phyloP scores from a whole-genome alignment of 139 green algal species.

The Coelastrella sp. region DNA sequence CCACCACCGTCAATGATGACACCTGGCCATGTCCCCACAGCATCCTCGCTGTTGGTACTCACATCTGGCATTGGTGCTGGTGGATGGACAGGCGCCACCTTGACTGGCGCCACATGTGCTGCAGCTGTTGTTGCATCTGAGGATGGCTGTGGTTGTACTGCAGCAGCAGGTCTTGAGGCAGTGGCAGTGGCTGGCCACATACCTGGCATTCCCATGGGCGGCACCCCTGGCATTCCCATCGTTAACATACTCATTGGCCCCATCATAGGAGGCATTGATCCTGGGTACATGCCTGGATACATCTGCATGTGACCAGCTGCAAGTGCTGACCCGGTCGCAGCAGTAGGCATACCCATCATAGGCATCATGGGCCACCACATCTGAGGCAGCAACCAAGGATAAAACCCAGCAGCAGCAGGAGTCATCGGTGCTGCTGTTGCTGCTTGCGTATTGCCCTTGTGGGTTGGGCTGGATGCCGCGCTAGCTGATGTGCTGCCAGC shows the following conservation, averaged over 20 bases:
- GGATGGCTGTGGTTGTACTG: background rate
- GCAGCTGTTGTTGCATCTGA: background rate
- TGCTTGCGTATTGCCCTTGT: background rate
- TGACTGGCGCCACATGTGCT: background rate
- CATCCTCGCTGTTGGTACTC: background rate
- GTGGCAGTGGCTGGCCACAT: background rate
- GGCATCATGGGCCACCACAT: conserved; percentile 16
- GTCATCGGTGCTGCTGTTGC: background rate
- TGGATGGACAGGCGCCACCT: background rate
- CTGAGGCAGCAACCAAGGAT: background rate
- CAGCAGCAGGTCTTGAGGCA: background rate
- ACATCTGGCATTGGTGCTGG: background rate
- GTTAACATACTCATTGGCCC: background rate
- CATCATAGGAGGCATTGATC: background rate
- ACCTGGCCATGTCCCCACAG: too few species aligned
- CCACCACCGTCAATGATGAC: too few species aligned
- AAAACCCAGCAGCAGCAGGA: background rate
- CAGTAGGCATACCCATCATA: conserved; percentile 5
- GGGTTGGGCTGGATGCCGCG: background rate
- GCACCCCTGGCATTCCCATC: background rate
- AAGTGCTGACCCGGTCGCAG: background rate
- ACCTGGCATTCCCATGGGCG: background rate
- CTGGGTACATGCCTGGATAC: background rate
- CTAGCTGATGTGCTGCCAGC: background rate
- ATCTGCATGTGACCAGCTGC: conserved; percentile 2